Evolutionary conservation across 2,329 filamentous ascomycete genomes (phyloP).

Genomic region (Mycosphaerella sp.): DNA sequence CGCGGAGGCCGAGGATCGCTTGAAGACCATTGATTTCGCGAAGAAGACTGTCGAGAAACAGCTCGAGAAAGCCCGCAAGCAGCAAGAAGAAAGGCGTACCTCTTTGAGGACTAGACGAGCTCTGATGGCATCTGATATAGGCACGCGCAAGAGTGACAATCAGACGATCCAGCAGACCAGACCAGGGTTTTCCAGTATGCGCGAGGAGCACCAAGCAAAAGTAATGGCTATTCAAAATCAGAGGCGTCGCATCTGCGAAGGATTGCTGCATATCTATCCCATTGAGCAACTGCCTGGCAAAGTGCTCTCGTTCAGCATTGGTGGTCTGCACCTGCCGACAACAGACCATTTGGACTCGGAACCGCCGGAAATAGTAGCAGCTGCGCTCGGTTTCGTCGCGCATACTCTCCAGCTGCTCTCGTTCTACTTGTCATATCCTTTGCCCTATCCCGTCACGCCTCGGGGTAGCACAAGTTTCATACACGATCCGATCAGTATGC

Average conservation of each 20-base stretch:
- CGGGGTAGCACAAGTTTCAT: conserved; percentile 70
- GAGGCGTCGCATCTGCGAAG: conserved; percentile 78
- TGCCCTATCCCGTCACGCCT: conserved; percentile 73
- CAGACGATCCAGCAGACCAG: conserved; percentile 52
- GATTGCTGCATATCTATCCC: conserved; percentile 70
- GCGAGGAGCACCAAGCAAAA: conserved; percentile 37
- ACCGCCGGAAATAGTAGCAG: conserved; percentile 67
- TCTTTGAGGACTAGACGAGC: conserved; percentile 61
- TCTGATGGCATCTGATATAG: conserved; percentile 53
- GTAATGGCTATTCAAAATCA: conserved; percentile 72
- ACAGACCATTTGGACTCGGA: conserved; percentile 62
- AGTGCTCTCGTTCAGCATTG: conserved; percentile 77
- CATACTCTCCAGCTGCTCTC: conserved; percentile 70
- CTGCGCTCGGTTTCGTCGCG: conserved; percentile 73
- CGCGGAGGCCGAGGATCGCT: conserved; percentile 41
- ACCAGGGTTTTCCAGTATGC: conserved; percentile 42
- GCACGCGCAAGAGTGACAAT: conserved; percentile 25
- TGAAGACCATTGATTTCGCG: conserved; percentile 44
- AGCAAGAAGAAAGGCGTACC: conserved; percentile 60
- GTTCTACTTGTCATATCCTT: conserved; percentile 69
- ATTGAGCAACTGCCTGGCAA: conserved; percentile 62
- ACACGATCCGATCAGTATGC: conserved; percentile 60
- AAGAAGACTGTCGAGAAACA: conserved; percentile 60
- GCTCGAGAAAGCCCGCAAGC: conserved; percentile 55
- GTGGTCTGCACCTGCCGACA: conserved; percentile 71